Evolutionary conservation across 305 asterid genomes (phyloP).

Genomic region (Solanum chacoense): DNA sequence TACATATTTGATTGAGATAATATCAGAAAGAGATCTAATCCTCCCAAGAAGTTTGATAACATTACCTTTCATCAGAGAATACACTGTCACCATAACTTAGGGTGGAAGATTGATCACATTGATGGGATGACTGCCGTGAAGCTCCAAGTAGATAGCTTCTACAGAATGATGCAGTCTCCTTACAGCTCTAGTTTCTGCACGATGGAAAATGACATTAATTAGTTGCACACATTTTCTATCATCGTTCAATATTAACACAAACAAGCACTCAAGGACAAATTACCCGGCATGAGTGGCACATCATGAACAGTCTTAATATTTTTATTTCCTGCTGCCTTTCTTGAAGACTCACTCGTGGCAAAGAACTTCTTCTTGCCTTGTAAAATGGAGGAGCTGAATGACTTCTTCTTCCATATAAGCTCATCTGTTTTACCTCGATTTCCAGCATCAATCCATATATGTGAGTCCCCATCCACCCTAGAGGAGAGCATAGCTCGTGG

Average conservation of each 20-base stretch:
- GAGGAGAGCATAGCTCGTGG: neutral
- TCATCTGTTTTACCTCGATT: neutral
- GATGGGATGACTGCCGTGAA: slow-evolving; percentile 16
- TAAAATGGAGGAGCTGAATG: neutral
- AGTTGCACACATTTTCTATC: neutral
- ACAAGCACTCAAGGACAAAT: slow-evolving; percentile 2
- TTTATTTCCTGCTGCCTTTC: slow-evolving; percentile 20
- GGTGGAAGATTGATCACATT: slow-evolving; percentile 15
- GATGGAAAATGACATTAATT: neutral
- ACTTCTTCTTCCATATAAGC: neutral
- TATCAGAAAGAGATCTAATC: neutral
- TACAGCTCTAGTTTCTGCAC: slow-evolving; percentile 34
- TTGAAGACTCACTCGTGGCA: slow-evolving; percentile 20
- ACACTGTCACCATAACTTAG: slow-evolving; percentile 18
- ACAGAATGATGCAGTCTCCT: slow-evolving; percentile 19
- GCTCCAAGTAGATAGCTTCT: slow-evolving; percentile 18
- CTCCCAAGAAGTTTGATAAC: neutral
- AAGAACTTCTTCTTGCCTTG: neutral
- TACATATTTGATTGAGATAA: neutral
- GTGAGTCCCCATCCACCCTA: neutral
- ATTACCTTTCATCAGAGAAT: slow-evolving; percentile 30
- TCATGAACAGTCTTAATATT: slow-evolving; percentile 3
- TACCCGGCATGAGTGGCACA: slow-evolving; percentile 17
- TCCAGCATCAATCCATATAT: neutral
- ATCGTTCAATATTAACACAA: neutral